phyloP scores from a whole-genome alignment of 2,329 filamentous ascomycete species.

The Bertia moriformis region DNA sequence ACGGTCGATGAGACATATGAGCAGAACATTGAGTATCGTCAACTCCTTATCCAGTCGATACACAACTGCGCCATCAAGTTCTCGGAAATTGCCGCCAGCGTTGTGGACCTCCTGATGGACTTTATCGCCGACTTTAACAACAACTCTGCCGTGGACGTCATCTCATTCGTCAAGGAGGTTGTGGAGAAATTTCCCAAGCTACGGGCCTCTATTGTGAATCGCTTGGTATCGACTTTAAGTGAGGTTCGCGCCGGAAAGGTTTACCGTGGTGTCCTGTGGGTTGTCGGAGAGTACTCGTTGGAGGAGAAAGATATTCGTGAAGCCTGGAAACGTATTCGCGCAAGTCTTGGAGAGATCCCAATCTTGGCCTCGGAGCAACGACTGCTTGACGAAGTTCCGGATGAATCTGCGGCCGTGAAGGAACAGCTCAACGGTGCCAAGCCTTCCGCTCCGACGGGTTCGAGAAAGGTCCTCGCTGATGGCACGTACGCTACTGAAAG shows the following conservation, averaged over 20 bases:
- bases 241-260: slow-evolving; percentile 96
- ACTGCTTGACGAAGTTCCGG: slow-evolving; percentile 72
- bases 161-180: slow-evolving; percentile 96
- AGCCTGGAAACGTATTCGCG: slow-evolving; percentile 89
- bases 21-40: slow-evolving; percentile 84
- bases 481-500: slow-evolving; percentile 96
- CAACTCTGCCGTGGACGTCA: slow-evolving; percentile 88
- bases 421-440: slow-evolving; percentile 70
- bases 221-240: slow-evolving; percentile 75
- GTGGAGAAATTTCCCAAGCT: slow-evolving; percentile 94
- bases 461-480: slow-evolving; percentile 82
- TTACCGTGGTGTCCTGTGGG: slow-evolving; percentile 92
- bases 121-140: slow-evolving; percentile 98
- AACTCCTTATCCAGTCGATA: slow-evolving; percentile 89
- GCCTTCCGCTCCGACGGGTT: slow-evolving; percentile 62
- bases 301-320: slow-evolving; percentile 89
- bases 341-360: slow-evolving; percentile 89
- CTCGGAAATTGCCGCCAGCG: slow-evolving; percentile 90
- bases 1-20: slow-evolving; percentile 98
- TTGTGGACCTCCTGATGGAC: slow-evolving; percentile 95
- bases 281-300: slow-evolving; percentile 89
- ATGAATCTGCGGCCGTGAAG: slow-evolving; percentile 40
- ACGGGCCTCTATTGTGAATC: slow-evolving; percentile 71
- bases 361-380: slow-evolving; percentile 91
- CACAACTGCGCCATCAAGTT: slow-evolving; percentile 98